phyloP scores from a whole-genome alignment of 2,329 filamentous ascomycete genomes.

The Cercospora beticola region DNA sequence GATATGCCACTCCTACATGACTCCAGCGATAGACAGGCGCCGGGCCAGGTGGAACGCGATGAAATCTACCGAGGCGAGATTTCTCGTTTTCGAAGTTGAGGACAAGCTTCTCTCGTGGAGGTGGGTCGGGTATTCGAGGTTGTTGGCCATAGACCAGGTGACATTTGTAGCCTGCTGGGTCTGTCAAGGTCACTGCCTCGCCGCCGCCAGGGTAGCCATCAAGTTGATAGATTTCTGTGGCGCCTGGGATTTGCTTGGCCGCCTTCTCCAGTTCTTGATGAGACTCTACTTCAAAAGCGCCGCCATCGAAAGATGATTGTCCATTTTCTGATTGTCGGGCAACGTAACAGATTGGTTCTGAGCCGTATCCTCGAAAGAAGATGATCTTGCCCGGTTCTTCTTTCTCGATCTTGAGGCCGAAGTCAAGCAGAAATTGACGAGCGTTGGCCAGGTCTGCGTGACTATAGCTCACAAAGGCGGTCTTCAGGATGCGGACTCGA shows the following conservation, averaged over 20 bases:
- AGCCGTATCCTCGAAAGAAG: not conserved
- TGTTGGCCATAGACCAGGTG: constrained; percentile 44
- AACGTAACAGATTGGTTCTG: not conserved
- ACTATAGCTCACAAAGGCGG: not conserved
- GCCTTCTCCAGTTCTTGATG: constrained; percentile 46
- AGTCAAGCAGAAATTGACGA: not conserved
- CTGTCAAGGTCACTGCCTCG: constrained; percentile 38
- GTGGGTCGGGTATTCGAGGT: constrained; percentile 14
- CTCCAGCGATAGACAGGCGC: constrained; percentile 41
- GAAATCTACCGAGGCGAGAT: constrained; percentile 41
- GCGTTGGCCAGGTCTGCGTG: not conserved
- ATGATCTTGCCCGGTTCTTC: not conserved
- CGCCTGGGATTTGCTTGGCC: constrained; percentile 45
- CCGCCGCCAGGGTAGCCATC: constrained; percentile 43
- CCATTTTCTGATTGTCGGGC: not conserved
- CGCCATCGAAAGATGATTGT: constrained; percentile 39
- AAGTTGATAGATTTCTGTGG: constrained; percentile 27
- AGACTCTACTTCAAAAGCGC: constrained; percentile 45
- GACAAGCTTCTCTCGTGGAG: constrained; percentile 33
- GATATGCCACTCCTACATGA: not conserved
- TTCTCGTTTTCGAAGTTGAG: constrained; percentile 41
- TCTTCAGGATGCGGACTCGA: not conserved
- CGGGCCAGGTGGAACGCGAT: constrained; percentile 48
- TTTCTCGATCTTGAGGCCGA: not conserved
- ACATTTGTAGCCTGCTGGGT: constrained; percentile 44